These are phyloP conservation scores for Thelonectria discophora DNA, from an alignment of 2,329 filamentous ascomycete genomes.

Conservation along the genomic window DNA sequence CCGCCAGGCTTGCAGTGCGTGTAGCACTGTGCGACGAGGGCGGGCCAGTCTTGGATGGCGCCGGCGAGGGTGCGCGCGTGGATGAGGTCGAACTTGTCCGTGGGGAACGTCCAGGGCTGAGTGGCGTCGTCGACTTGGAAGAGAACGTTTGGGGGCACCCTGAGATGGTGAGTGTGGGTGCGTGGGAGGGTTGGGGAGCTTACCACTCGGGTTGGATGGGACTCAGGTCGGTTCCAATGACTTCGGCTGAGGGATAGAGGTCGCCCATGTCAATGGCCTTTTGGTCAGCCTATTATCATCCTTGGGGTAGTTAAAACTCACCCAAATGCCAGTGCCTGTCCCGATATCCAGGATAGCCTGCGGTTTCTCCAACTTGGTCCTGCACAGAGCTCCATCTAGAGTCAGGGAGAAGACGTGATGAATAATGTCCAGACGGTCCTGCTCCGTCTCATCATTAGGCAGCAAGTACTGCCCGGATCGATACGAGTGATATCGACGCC, in stretches of 20 bases:
- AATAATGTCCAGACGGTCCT: conserved; percentile 62
- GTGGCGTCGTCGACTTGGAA: conserved; percentile 43
- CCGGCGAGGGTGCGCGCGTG: conserved; percentile 43
- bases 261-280: conserved; percentile 57
- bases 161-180: not conserved
- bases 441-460: conserved; percentile 49
- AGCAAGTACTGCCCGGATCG: conserved; percentile 46
- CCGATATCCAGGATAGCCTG: conserved; percentile 38
- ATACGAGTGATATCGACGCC: conserved; percentile 50
- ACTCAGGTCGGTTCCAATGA: conserved; percentile 40
- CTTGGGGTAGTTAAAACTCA: not conserved
- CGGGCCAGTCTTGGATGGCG: conserved; percentile 42
- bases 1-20: conserved; percentile 29
- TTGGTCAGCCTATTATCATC: not conserved
- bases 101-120: conserved; percentile 35
- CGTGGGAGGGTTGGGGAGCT: not conserved
- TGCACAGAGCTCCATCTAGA: conserved; percentile 52
- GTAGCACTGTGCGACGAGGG: conserved; percentile 33
- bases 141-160: conserved; percentile 38
- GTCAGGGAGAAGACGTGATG: conserved; percentile 61
- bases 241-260: conserved; percentile 33
- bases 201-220: conserved; percentile 39
- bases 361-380: conserved; percentile 28
- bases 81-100: conserved; percentile 41
- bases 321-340: conserved; percentile 39